These are phyloP conservation scores for Cytospora paraplurivora DNA, from an alignment of 2,329 filamentous ascomycete genomes.

Conservation along the genomic window DNA sequence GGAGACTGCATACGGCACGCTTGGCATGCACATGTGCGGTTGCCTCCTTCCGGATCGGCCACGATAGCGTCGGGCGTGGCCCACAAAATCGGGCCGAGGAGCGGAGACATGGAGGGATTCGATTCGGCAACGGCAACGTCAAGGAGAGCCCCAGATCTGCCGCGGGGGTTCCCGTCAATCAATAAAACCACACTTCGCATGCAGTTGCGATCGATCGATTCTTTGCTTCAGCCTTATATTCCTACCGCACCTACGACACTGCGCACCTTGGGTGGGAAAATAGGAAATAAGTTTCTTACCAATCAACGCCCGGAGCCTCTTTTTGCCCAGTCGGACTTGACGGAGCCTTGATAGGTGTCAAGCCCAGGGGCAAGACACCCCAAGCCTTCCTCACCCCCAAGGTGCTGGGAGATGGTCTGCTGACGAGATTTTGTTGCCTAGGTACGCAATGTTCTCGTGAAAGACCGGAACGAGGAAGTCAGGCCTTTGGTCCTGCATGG, in stretches of 20 bases:
- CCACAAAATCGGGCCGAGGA: neutral
- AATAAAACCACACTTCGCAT: neutral
- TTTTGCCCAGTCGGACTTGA: no score
- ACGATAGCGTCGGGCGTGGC: neutral
- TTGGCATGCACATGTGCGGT: neutral
- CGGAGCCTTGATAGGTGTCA: constrained; percentile 19
- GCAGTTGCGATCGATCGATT: neutral
- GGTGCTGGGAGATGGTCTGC: neutral
- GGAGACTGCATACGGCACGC: neutral
- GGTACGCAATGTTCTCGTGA: constrained; percentile 5
- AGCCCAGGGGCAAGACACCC: constrained; percentile 6
- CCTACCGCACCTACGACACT: neutral
- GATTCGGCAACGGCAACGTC: neutral
- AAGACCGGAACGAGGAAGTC: constrained; percentile 3
- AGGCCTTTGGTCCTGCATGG: constrained; percentile 19
- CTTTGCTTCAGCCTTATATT: constrained; percentile 6
- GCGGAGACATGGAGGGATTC: neutral
- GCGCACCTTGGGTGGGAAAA: neutral
- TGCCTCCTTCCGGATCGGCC: constrained; percentile 2
- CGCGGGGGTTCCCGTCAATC: neutral
- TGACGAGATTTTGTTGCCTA: neutral
- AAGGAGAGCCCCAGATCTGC: neutral
- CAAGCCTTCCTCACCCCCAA: neutral
- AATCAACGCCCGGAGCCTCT: no score
- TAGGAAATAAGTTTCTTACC: neutral